Base-by-base conservation (phyloP, 169 alveolate species). In the Plasmodium sp. region DNA sequence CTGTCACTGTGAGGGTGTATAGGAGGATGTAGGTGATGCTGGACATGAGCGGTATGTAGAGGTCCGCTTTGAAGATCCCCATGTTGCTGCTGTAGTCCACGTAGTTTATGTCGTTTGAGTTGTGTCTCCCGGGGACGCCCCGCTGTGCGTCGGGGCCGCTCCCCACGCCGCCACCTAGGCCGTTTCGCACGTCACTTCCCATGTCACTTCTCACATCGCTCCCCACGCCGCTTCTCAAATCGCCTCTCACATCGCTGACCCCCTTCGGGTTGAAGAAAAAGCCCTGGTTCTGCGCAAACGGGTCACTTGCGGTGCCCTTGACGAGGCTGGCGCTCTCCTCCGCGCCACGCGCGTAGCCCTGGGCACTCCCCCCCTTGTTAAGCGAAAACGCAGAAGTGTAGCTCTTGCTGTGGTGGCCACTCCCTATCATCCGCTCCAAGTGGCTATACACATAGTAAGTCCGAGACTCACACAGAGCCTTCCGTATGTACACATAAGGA, bases 361-460 rank as follows among this genome's bases (percentile, higher is more conserved):
- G 27, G 81, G 54, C 18, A 34, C 71, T 27, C 36, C 62, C 41
- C 36, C 62, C 36, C 3, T 51, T 36, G 62, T 84, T 85, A 34
- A 85, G 81, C 18, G 34, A 48, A 54, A 85, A 85, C 7, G 93
- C 54, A n/a, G 94, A 79, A 1, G 33, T 39, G 22, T 18, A 88
- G 12, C 10, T 77, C 16, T 56, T 48, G 67, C 36, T 41, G 34
- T 88, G 84, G n/a, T 16, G 36, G 14, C 36, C 54, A 5, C 45
- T 71, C 22, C 82, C 85, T 83, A 88, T 88, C 82, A 79, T 88
- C 43, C 72, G 79, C 45, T 88, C 82, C 54, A 88, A 77, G 33
- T 88, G 94, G 31, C 34, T 80, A 88, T 88, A 88, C 45, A 88
- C 94, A 88, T 88, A 88, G 43, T 88, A 88, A 5, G 94, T 88